A percentile compares a stretch with the other conserved stretches of the same genome.
Conservation (phyloP, 495 filamentous ascomycete genomes). For the Evernia prunastri region DNA sequence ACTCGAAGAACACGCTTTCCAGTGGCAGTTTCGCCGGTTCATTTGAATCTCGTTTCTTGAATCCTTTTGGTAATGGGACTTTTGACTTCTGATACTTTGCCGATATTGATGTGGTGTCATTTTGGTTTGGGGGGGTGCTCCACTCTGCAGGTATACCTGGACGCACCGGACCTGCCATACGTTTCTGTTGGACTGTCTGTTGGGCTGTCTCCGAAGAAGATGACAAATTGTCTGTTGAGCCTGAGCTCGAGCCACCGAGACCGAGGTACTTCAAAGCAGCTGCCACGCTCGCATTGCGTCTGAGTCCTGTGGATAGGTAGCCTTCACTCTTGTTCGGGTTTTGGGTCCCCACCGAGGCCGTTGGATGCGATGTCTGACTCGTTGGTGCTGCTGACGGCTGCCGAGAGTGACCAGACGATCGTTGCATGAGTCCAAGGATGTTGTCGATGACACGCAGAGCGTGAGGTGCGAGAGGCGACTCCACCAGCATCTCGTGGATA, state of each 20-base stretch:
- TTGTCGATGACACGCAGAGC: constrained; percentile 71
- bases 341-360: constrained; percentile 18
- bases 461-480: constrained; percentile 64
- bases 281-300: constrained; percentile 65
- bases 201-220: constrained; percentile 29
- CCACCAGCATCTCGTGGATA: constrained; percentile 66
- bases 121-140: constrained; percentile 69
- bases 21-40: constrained; percentile 61
- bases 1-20: constrained; percentile 79
- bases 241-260: constrained; percentile 43
- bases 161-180: constrained; percentile 36
- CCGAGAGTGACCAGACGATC: constrained; percentile 42
- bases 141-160: constrained; percentile 63
- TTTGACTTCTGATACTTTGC: constrained; percentile 69
- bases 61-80: constrained; percentile 68
- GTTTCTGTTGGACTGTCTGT: constrained; percentile 29
- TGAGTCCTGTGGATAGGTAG: constrained; percentile 57
- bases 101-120: constrained; percentile 60
- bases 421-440: constrained; percentile 55
- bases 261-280: constrained; percentile 63
- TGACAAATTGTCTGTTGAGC: constrained; percentile 29
- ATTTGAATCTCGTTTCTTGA: constrained; percentile 51
- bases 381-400: constrained; percentile 50
- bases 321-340: constrained; percentile 52
- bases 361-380: constrained; percentile 12